phyloP scores from a whole-genome alignment of 148 eudicot species.

The Polygonum aviculare region DNA sequence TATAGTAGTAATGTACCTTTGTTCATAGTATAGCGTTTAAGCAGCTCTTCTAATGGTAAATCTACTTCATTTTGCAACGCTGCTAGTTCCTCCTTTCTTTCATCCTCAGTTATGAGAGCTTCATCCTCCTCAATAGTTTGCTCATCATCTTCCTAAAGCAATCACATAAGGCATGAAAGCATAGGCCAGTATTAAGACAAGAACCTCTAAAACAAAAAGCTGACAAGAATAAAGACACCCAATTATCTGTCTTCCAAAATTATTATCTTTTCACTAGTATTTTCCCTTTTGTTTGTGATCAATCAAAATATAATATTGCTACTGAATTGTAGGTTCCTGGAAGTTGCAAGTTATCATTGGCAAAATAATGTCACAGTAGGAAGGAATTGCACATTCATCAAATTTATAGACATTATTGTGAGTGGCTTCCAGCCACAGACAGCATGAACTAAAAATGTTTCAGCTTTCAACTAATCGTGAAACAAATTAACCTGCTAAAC shows the following conservation, averaged over 20 bases:
- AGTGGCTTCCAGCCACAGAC: background rate
- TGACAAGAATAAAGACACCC: background rate
- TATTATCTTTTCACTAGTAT: background rate
- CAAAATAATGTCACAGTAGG: background rate
- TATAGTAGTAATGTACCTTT: constrained; percentile 31
- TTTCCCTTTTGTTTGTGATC: background rate
- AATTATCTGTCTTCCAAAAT: background rate
- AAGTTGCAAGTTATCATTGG: background rate
- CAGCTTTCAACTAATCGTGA: background rate
- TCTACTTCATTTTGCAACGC: constrained; percentile 79
- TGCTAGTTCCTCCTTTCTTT: constrained; percentile 74
- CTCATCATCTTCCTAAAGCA: constrained; percentile 92
- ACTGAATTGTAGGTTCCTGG: background rate
- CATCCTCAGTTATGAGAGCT: constrained; percentile 82
- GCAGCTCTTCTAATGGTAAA: constrained; percentile 80
- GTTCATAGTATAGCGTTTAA: constrained; percentile 48
- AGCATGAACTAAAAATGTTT: background rate
- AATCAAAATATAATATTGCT: background rate
- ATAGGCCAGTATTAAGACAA: constrained; percentile 11
- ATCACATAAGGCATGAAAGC: constrained; percentile 17
- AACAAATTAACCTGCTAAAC: background rate
- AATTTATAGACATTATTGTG: background rate
- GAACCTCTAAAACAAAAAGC: background rate
- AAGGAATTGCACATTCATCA: background rate
- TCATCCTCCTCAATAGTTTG: constrained; percentile 93